phyloP scores from a whole-genome alignment of 768 basidiomycete species.

The Hemileccinum impolitum region DNA sequence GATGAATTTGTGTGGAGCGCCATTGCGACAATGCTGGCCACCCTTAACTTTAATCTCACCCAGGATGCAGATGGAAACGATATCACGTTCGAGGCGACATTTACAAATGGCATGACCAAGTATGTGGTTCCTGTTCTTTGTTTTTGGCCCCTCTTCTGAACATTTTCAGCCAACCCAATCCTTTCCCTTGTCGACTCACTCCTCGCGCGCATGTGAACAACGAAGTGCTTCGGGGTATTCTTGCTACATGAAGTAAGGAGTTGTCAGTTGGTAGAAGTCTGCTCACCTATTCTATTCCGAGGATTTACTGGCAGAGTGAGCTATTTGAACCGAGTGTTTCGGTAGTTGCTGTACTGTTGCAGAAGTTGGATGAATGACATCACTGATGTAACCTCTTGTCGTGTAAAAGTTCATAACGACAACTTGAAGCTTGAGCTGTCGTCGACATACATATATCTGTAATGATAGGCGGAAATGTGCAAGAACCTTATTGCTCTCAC shows the following conservation, averaged over 20 bases:
- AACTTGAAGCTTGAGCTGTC: too few species aligned
- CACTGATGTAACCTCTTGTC: too few species aligned
- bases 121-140: background rate
- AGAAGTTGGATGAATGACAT: too few species aligned
- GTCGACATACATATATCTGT: too few species aligned
- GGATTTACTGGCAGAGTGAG: too few species aligned
- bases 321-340: too few species aligned
- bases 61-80: slow-evolving; percentile 8
- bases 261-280: too few species aligned
- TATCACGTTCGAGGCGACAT: slow-evolving; percentile 6
- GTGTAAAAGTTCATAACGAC: too few species aligned
- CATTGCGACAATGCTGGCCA: slow-evolving; percentile 8
- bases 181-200: background rate
- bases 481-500: too few species aligned
- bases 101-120: background rate
- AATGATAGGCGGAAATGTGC: too few species aligned
- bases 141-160: background rate
- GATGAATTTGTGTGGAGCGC: slow-evolving; percentile 10
- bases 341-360: too few species aligned
- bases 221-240: background rate
- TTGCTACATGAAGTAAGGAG: background rate
- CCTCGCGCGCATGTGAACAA: background rate
- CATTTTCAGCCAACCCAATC: background rate
- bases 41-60: slow-evolving; percentile 2
- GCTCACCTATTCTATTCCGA: too few species aligned